These are phyloP conservation scores for Macrolepiota albuminosa DNA, from an alignment of 768 basidiomycete genomes.

Conservation along the genomic window DNA sequence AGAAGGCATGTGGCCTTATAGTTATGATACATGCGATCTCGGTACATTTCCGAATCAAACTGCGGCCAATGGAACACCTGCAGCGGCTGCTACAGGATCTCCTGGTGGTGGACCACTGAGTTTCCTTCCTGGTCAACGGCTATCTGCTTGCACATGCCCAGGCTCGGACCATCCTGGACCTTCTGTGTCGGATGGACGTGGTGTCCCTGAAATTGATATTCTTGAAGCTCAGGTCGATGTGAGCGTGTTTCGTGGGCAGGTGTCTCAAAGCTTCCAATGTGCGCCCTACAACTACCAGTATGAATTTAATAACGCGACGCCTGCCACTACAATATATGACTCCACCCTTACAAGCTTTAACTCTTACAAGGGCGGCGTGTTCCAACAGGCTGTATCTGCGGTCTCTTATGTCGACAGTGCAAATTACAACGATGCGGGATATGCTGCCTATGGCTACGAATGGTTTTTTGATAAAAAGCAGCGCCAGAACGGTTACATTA, in stretches of 20 bases:
- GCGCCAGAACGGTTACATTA: slow-evolving; percentile 69
- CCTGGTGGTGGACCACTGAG: slow-evolving; percentile 54
- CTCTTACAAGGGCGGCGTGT: slow-evolving; percentile 62
- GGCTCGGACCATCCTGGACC: slow-evolving; percentile 90
- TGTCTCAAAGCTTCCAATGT: slow-evolving; percentile 77
- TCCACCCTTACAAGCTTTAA: slow-evolving; percentile 50
- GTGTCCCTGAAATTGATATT: slow-evolving; percentile 91
- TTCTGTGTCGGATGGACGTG: slow-evolving; percentile 56
- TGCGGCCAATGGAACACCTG: slow-evolving; percentile 49
- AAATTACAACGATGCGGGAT: slow-evolving; percentile 53
- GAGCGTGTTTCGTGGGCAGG: slow-evolving; percentile 46
- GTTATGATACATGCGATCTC: slow-evolving; percentile 78
- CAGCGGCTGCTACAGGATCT: slow-evolving; percentile 50
- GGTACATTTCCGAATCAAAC: slow-evolving; percentile 88
- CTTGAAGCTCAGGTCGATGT: slow-evolving; percentile 77
- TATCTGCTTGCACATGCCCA: slow-evolving; percentile 86
- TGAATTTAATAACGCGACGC: slow-evolving; percentile 47
- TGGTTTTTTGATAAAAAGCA: slow-evolving; percentile 72
- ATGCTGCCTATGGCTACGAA: slow-evolving; percentile 70
- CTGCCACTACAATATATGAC: slow-evolving; percentile 53
- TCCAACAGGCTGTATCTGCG: slow-evolving; percentile 74
- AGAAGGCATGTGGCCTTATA: slow-evolving; percentile 85
- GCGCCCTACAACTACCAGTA: slow-evolving; percentile 78
- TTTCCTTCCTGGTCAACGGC: slow-evolving; percentile 79
- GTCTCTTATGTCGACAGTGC: slow-evolving; percentile 49